Evolutionary conservation across 179 eudicot genomes (phyloP).

Genomic region (Silene noctiflora): DNA sequence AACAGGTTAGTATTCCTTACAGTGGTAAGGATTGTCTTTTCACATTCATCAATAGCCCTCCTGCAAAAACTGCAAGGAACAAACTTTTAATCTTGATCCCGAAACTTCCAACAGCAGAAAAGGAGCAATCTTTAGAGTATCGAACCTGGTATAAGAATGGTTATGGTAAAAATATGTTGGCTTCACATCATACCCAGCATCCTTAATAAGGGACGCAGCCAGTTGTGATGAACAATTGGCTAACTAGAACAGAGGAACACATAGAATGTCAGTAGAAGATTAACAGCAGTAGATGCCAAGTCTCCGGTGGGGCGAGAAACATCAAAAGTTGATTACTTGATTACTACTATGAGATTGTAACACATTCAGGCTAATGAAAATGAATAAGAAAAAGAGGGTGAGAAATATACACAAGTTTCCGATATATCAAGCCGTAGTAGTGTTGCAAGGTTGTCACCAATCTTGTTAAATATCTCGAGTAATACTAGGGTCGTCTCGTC

Average conservation of each 20-base stretch:
- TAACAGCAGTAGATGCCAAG: background rate
- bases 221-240: background rate
- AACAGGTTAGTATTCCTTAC: slow-evolving; percentile 4
- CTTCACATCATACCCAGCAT: slow-evolving; percentile 10
- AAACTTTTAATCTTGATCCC: background rate
- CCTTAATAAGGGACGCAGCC: slow-evolving; percentile 7
- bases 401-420: no score
- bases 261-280: background rate
- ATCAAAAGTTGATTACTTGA: no score
- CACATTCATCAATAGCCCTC: background rate
- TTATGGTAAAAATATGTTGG: background rate
- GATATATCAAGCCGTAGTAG: background rate
- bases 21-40: background rate
- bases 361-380: background rate
- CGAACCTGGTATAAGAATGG: background rate
- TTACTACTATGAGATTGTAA: no score
- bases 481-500: background rate
- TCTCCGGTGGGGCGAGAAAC: no score
- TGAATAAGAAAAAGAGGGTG: background rate
- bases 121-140: background rate
- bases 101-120: background rate
- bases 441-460: slow-evolving; percentile 11
- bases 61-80: background rate
- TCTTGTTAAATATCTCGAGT: slow-evolving; percentile 3
- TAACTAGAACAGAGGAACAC: background rate